phyloP scores from a whole-genome alignment of 2,329 filamentous ascomycete genomes.

The Myriosclerotinia duriaeana region DNA sequence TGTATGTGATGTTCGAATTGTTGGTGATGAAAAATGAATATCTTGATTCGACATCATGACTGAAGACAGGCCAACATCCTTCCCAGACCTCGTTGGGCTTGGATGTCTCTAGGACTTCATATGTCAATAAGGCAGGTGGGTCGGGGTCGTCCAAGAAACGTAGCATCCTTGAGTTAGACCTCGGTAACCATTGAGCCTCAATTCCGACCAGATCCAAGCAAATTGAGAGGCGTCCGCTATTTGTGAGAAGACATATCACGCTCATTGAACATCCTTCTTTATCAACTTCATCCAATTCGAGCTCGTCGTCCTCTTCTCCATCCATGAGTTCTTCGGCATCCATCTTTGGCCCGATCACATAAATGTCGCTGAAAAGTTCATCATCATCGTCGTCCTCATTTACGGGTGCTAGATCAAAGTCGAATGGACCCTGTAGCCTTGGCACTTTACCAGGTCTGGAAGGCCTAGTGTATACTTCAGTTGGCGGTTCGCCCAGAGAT shows the following conservation, averaged over 20 bases:
- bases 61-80: slow-evolving; percentile 63
- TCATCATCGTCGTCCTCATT: slow-evolving; percentile 56
- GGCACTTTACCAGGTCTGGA: slow-evolving; percentile 57
- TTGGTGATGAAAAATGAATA: slow-evolving; percentile 65
- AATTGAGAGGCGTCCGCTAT: slow-evolving; percentile 59
- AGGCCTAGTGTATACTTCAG: slow-evolving; percentile 59
- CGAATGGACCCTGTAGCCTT: slow-evolving; percentile 62
- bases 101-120: slow-evolving; percentile 63
- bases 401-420: slow-evolving; percentile 51
- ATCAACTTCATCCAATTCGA: slow-evolving; percentile 57
- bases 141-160: slow-evolving; percentile 44
- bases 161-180: slow-evolving; percentile 50
- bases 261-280: slow-evolving; percentile 60
- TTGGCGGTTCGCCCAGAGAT: slow-evolving; percentile 48
- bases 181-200: slow-evolving; percentile 65
- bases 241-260: slow-evolving; percentile 59
- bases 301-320: slow-evolving; percentile 59
- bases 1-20: slow-evolving; percentile 57
- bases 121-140: slow-evolving; percentile 55
- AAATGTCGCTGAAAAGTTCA: slow-evolving; percentile 59
- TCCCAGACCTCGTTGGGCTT: slow-evolving; percentile 54
- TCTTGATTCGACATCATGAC: slow-evolving; percentile 58
- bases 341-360: slow-evolving; percentile 61
- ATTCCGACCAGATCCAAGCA: slow-evolving; percentile 62
- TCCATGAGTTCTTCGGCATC: slow-evolving; percentile 60